Conservation (phyloP, 768 basidiomycete species). For the Sporobolomyces roseus region DNA sequence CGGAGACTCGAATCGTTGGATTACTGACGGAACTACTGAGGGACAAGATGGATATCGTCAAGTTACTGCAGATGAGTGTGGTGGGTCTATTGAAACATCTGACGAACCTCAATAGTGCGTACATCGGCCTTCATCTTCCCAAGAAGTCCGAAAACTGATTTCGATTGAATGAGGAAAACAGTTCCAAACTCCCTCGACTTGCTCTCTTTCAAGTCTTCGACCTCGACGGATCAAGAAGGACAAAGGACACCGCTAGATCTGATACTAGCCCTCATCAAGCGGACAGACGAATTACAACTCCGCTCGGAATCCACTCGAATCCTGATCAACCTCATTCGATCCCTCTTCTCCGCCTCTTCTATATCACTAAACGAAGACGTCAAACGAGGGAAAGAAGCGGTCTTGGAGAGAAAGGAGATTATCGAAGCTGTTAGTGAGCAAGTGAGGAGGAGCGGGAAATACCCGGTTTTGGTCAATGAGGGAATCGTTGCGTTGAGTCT, state of each 20-base stretch:
- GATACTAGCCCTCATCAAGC: constrained; percentile 68
- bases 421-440: constrained; percentile 65
- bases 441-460: constrained; percentile 69
- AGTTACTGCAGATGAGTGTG: constrained; percentile 78
- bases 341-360: constrained; percentile 14
- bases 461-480: constrained; percentile 82
- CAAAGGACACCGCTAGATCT: constrained; percentile 55
- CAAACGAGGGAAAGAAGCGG: constrained; percentile 47
- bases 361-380: constrained; percentile 43
- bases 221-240: no score
- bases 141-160: background rate
- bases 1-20: constrained; percentile 62
- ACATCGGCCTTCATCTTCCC: background rate
- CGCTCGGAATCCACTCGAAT: constrained; percentile 88
- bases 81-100: constrained; percentile 87
- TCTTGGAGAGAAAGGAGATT: constrained; percentile 56
- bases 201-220: constrained; percentile 51
- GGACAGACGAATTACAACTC: constrained; percentile 74
- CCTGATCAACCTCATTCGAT: constrained; percentile 61
- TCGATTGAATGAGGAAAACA: background rate
- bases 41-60: constrained; percentile 71
- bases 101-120: constrained; percentile 64
- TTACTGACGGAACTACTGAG: constrained; percentile 65
- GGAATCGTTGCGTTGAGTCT: constrained; percentile 77
- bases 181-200: constrained; percentile 55